Base-by-base conservation (phyloP, 495 filamentous ascomycete species). In the Neurospora tetrasperma region DNA sequence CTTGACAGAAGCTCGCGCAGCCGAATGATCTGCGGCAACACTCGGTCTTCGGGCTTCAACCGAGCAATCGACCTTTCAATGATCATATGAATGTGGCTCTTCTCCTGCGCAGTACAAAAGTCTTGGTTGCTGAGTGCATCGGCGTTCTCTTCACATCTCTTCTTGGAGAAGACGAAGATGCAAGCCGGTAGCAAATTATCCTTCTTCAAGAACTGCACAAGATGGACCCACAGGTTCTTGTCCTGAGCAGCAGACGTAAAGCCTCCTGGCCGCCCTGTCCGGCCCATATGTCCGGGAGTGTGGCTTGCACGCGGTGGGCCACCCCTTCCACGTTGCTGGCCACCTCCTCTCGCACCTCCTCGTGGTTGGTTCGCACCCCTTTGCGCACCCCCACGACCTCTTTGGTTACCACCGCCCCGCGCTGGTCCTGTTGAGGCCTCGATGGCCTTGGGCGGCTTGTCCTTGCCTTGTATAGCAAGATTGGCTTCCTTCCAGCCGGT, bases 111-210 rank as follows among this genome's bases (percentile, higher is more conserved):
- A 23, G 90, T 97, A 80, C 90, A 94, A 78, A 94, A 98, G 82
- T 99, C 96, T 72, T 96, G 91, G 76, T 96, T 98, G 73, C 92
- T 94, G 27, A 99, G 85, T 0, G 96, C 94, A 76, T 98, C 93
- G 11, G 96, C 96, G 79, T 98, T 99, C 78, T 97, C 92, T 79
- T 98, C 95, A 77, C 96, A 98, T 71, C 96, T 86, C 80, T 93
- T 97, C 85, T 98, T 99, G 39, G 95, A 98, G 82, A 99, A 99
- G 66, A 99, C 96, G 80, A 99, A 99, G 73, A 98, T 95, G 81
- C 95, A 97, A 54, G 90, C 93, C 0, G 96, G 96, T 12, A 99
- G 85, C 5, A 99, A 85, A 48, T 89, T 93, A 73, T 93, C 88
- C 78, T 97, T 96, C 76, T 89, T 92, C 70, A 98, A 86, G 83